Base-by-base conservation (phyloP, 768 basidiomycete species). In the Boletus eberwhitei region DNA sequence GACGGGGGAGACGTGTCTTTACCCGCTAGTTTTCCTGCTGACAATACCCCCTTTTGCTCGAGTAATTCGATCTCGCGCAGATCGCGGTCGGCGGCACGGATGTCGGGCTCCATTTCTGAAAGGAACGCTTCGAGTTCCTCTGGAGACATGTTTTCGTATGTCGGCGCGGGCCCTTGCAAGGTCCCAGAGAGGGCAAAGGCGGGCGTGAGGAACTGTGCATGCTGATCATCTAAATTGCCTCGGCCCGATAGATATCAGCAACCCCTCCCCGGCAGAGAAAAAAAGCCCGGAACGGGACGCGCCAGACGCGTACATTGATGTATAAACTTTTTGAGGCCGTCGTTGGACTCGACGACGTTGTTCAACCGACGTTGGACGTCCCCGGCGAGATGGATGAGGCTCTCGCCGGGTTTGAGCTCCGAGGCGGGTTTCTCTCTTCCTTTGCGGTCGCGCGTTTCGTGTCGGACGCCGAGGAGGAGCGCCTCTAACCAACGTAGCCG, bases 401-500 rank as follows among this genome's bases (percentile, higher is more conserved):
- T 85, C 49, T 84, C 80, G 12, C 79, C 79, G 2, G 71, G 76
- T 62, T 77, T 80, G 50, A 80, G 68, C 45, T 77, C 72, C 16
- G 67, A n/a, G 36, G 37, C n/a, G 2, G 59, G 52, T 48, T 64
- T 68, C 55, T 72, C 55, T 52, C 64, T 58, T 67, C 75, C 63
- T 65, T 76, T 61, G 71, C 74, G 66, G 70, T 79, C 57, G 69
- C 74, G 75, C 51, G 67, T 50, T 39, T 80, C 76, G 44, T 78
- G 78, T 47, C 78, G 79, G 21, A 85, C 78, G 38, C 90, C 91
- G 38, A 84, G 68, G 3, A 92, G 72, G 48, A 93, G 74, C 17
- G 88, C 88, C 66, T 92, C 91, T 2, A 93, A 74, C 88, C 88
- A 90, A 52, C 87, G 77, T 35, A 93, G 67, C 1, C 91, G 80